A percentile compares a stretch with the other conserved stretches of the same genome.
These are phyloP conservation scores for Aspergillus sp. DNA, from an alignment of 2,329 filamentous ascomycete genomes.

Conservation along the genomic window DNA sequence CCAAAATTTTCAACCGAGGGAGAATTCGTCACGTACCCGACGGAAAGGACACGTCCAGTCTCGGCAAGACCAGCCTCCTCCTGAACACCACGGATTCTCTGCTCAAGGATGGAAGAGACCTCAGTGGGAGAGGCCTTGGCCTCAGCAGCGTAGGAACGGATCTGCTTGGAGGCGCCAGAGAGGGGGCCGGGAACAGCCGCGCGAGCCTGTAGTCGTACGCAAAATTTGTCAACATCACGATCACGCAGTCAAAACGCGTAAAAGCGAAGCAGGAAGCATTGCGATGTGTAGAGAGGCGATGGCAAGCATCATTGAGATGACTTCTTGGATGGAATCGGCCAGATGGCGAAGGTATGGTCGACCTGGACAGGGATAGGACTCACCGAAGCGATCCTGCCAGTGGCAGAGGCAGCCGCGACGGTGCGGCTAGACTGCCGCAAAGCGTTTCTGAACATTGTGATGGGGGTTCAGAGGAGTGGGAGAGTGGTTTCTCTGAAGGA, in stretches of 20 bases:
- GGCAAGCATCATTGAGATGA: conserved; percentile 34
- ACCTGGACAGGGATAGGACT: conserved; percentile 61
- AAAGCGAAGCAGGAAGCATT: conserved; percentile 25
- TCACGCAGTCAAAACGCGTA: conserved; percentile 40
- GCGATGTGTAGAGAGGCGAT: conserved; percentile 27
- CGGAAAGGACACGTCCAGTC: conserved; percentile 97
- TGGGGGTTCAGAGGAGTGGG: conserved; percentile 45
- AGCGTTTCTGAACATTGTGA: conserved; percentile 95
- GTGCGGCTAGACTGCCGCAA: conserved; percentile 95
- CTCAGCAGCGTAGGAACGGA: conserved; percentile 87
- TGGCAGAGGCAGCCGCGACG: conserved; percentile 89
- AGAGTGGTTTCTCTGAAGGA: conserved; percentile 46
- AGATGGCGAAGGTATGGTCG: conserved; percentile 33
- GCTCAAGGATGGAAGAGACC: conserved; percentile 98
- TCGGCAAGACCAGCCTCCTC: conserved; percentile 96
- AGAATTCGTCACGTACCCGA: conserved; percentile 73
- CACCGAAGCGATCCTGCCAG: conserved; percentile 91
- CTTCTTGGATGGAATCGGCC: conserved; percentile 35
- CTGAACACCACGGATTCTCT: conserved; percentile 97
- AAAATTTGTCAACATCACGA: conserved; percentile 53
- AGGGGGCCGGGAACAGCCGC: conserved; percentile 77
- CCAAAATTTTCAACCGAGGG: conserved; percentile 33
- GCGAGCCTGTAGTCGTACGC: conserved; percentile 66
- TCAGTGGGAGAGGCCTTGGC: conserved; percentile 95
- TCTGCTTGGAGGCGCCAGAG: conserved; percentile 69